Conservation (phyloP, 164 flowering plant species). For the Protea cynaroides region DNA sequence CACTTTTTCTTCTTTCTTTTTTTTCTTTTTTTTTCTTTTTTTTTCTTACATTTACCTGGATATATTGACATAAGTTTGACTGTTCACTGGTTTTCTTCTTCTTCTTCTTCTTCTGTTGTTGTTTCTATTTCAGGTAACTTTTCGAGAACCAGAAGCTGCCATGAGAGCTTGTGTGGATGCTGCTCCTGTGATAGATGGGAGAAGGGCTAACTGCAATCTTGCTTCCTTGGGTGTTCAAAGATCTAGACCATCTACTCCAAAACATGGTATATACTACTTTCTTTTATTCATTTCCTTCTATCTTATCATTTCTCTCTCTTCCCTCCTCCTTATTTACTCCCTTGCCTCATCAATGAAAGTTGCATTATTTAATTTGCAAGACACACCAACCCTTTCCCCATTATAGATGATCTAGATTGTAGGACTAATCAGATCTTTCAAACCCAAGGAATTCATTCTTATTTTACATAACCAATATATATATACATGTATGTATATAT, state of each 20-base stretch:
- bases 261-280: slow-evolving; percentile 46
- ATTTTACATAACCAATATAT: no score
- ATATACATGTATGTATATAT: background rate
- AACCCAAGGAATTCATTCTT: no score
- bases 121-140: slow-evolving; percentile 57
- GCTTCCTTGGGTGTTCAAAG: slow-evolving; percentile 89
- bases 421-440: no score
- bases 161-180: slow-evolving; percentile 90
- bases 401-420: no score
- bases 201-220: slow-evolving; percentile 95
- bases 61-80: background rate
- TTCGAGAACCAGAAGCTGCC: slow-evolving; percentile 80
- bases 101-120: no score
- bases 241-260: slow-evolving; percentile 86
- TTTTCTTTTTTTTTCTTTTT: background rate
- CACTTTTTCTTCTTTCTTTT: background rate
- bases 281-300: background rate
- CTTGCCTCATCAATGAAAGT: background rate
- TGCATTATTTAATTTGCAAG: no score
- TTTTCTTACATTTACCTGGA: background rate
- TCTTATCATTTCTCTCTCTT: background rate
- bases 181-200: slow-evolving; percentile 93
- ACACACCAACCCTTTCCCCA: no score
- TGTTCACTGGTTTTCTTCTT: background rate
- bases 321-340: background rate